These are phyloP conservation scores for Sarocladiaceae sp. DNA, from an alignment of 2,329 filamentous ascomycete genomes.

Conservation along the genomic window DNA sequence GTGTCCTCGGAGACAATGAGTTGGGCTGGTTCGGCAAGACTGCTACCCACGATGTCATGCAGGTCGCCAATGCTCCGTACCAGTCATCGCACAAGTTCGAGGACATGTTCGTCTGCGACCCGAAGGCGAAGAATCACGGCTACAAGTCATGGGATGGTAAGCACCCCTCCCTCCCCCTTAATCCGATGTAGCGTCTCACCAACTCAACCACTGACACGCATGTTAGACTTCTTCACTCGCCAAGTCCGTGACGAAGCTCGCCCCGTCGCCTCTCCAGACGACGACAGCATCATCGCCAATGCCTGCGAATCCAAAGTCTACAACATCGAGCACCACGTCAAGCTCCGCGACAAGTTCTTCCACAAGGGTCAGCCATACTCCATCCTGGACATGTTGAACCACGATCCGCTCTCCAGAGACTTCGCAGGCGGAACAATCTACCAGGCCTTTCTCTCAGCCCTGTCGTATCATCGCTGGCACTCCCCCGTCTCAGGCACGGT, in stretches of 20 bases:
- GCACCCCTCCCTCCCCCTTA: accelerated
- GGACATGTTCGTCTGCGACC: constrained; percentile 58
- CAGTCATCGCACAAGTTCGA: constrained; percentile 45
- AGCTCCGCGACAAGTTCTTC: constrained; percentile 60
- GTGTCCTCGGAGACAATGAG: constrained; percentile 39
- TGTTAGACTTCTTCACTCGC: constrained; percentile 59
- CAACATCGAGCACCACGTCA: constrained; percentile 44
- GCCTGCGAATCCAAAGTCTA: constrained; percentile 61
- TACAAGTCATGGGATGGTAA: constrained; percentile 63
- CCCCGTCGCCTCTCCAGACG: constrained; percentile 52
- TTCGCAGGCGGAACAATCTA: constrained; percentile 65
- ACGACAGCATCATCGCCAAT: constrained; percentile 53
- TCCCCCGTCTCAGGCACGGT: constrained; percentile 61
- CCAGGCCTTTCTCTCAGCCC: constrained; percentile 63
- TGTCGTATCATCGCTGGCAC: constrained; percentile 72
- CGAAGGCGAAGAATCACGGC: constrained; percentile 48
- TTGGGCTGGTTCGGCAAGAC: constrained; percentile 54
- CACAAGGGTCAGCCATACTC: constrained; percentile 68
- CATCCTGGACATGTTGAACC: constrained; percentile 56
- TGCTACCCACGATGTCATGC: constrained; percentile 42
- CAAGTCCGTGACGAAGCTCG: constrained; percentile 47
- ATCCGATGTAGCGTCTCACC: background rate
- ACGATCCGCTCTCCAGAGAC: constrained; percentile 45
- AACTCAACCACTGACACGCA: background rate
- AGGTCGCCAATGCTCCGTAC: constrained; percentile 44